Base-by-base conservation (phyloP, 2,329 filamentous ascomycete species). In the Xylaria sp. region DNA sequence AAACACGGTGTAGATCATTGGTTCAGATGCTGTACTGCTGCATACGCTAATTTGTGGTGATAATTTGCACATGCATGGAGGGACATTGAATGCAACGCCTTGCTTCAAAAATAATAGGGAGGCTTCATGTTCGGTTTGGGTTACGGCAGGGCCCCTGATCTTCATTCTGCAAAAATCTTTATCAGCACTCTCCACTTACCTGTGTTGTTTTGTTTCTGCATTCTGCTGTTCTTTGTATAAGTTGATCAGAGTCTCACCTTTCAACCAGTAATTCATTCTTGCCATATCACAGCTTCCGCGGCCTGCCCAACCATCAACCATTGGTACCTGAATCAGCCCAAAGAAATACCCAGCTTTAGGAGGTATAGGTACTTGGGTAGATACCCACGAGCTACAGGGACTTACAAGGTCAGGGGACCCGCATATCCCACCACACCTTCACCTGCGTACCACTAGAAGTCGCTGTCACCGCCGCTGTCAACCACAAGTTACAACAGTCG, bases 261-360 rank as follows among this genome's bases (percentile, higher is more conserved):
- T 23, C 49, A 53, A 13, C 26, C 9, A 31, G 17, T 17, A n/a
- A 54, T 36, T 13, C 36, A 38, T 36, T 13, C 36, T 28, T 15
- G 23, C 36, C 15, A 26, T 44, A 44, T 53, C 15, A 20, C 49
- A 40, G 28, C 33, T 33, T 33, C 33, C 33, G 7, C 6, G 33
- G 23, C 53, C 63, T 40, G 38, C 58, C 31, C 62, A 62, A 62
- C 51, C 38, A 68, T 57, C 28, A 10, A 6, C 28, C 40, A 63
- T 67, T 65, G 64, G 66, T 67, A 71, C 69, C 69, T 71, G 67
- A 71, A 59, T 58, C 63, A 31, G 63, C 69, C 69, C 62, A 65
- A 71, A 67, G 26, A 61, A 46, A 66, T 33, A 33, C 33, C 33
- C 36, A 26, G 11, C 20, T 36, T 15, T 13, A 2, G 53, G 7